Conservation (phyloP, 2,329 filamentous ascomycete species). For the Zasmidium cellare region DNA sequence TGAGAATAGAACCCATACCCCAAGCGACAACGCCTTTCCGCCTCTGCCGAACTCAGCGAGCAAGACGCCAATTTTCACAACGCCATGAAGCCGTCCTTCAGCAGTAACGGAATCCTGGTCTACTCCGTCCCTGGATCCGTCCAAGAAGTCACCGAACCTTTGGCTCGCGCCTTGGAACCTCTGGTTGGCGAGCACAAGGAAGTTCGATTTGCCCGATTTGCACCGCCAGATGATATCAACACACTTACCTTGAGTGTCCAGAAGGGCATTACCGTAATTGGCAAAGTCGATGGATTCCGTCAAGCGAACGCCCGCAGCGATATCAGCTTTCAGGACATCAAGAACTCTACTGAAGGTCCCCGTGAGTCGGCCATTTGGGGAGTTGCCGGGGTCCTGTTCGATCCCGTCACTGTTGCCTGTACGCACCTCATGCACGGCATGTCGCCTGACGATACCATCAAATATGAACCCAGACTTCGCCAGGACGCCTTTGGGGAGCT, state of each 20-base stretch:
- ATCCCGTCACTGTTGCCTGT: slow-evolving; percentile 51
- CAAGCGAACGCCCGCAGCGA: slow-evolving; percentile 52
- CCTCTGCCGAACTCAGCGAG: slow-evolving; percentile 63
- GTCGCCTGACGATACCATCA: slow-evolving; percentile 43
- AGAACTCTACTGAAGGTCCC: slow-evolving; percentile 27
- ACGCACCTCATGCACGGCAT: slow-evolving; percentile 38
- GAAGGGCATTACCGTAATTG: slow-evolving; percentile 45
- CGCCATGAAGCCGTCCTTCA: slow-evolving; percentile 78
- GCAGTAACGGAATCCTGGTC: slow-evolving; percentile 70
- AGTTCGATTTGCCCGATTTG: slow-evolving; percentile 64
- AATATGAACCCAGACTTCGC: slow-evolving; percentile 39
- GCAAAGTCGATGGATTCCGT: slow-evolving; percentile 49
- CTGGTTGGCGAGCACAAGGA: slow-evolving; percentile 66
- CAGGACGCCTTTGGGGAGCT: slow-evolving; percentile 67
- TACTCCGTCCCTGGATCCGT: slow-evolving; percentile 54
- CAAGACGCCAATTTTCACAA: slow-evolving; percentile 69
- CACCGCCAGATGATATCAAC: slow-evolving; percentile 47
- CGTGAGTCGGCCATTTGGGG: slow-evolving; percentile 82
- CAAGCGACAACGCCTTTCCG: slow-evolving; percentile 35
- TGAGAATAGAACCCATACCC: slow-evolving; percentile 33
- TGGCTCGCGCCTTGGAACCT: slow-evolving; percentile 56
- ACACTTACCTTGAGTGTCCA: slow-evolving; percentile 18
- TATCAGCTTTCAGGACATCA: slow-evolving; percentile 52
- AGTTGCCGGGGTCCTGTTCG: slow-evolving; percentile 83
- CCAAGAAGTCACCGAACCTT: slow-evolving; percentile 47